Evolutionary conservation across 225 moss, liverwort and hornwort species (phyloP), one percentile per base, ranked within the genome.

Genomic region (Ulota crispa): DNA sequence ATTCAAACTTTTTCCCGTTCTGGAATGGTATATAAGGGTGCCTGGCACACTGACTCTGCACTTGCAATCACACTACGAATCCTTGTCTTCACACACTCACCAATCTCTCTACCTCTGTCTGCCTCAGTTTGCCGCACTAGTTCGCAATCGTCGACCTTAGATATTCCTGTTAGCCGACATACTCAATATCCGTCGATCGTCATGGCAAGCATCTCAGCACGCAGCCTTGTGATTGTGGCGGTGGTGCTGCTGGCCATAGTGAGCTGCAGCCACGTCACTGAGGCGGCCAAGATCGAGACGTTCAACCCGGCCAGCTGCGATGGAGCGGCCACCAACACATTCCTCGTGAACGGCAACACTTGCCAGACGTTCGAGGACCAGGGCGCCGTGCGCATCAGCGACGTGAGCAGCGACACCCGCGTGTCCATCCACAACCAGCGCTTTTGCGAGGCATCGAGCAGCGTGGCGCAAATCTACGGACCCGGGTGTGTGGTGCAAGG

Each of bases 361-460:
- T 88, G 90, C 59, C 88, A 86, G 83, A 73, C 45, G 0, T 90
- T 90, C 82, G 30, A 43, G 27, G 88, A 80, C 74, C 83, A 86
- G 79, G 8, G 88, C 36, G 81, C 86, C 27, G 88, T 91, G 36
- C 78, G 0, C n/a, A 83, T 88, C 82, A 84, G 43, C 75, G 88
- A 78, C 0, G 28, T 91, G 13, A 32, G 32, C 68, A 45, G n/a
- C 61, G 3, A n/a, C 84, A 84, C 82, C 13, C 90, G 88, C 24
- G 86, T 90, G 76, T 86, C 88, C 57, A 14, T 90, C 15, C 86
- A 90, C 83, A 88, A 88, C 88, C 80, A 83, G 77, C 2, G 4
- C 6, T 9, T 21, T 23, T 88, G 90, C 76, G 65, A 86, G 59
- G 28, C 1, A 5, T 4, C 10, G 0, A 45, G 31, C 0, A 69